Evolutionary conservation across 352 stramenopile species (phyloP), one percentile per base, ranked within the genome.

Genomic region (Phytophthora ramorum): DNA sequence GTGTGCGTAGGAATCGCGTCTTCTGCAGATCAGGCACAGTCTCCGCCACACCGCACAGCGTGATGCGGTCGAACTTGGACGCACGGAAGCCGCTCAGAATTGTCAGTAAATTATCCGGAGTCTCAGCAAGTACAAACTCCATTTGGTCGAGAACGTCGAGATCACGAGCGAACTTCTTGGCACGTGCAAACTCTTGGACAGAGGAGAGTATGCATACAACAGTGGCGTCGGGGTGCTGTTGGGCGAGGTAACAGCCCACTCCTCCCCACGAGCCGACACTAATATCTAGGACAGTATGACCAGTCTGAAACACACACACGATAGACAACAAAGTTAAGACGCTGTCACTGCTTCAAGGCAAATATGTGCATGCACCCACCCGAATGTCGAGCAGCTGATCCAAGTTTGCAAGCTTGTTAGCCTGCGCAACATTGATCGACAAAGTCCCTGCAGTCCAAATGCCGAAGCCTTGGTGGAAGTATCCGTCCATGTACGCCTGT

Each of bases 181-280:
- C 85, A 49, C 81, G 78, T 0, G 83, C 78, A 14, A 84, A 65
- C 47, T 93, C 85, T 56, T 85, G 76, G 3, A 77, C 55, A 1
- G 87, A 89, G 5, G 71, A 85, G 10, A 95, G 38, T 7, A 92
- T 59, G 10, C 67, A 90, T 20, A 93, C 72, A 17, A 92, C 56
- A 0, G 60, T 79, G n/a, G 84, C 61, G 13, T 71, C 55, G 8
- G 63, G 57, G 16, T 90, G 74, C 5, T 75, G 74, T 52, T 90
- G 69, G 7, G 89, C 85, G 4, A 96, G 63, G 53, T 89, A 95
- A 52, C 86, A 86, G 9, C 81, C 83, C 14, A 96, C 81, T 0
- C 87, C 85, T 47, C 89, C 87, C 86, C 89, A 91, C 1, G 85
- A 96, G 3, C 87, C 89, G 30, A 93, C 74, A 37, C 79, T 84